Conservation (phyloP, 805 yeast genomes). For the Yamadazyma insecticola region DNA sequence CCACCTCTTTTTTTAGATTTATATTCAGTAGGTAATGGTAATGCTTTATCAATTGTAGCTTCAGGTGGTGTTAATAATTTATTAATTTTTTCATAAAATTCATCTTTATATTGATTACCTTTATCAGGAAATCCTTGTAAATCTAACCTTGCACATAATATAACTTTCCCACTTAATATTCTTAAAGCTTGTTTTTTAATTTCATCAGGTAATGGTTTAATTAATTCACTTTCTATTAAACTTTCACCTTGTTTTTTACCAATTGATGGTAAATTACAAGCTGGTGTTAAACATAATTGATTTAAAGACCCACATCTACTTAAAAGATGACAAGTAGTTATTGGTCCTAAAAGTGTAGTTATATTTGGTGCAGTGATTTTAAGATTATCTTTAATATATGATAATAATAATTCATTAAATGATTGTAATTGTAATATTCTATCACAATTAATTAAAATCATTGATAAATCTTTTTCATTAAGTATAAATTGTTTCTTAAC, state of each 20-base stretch:
- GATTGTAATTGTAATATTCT: constrained; percentile 43
- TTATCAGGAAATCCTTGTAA: constrained; percentile 48
- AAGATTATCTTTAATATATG: constrained; percentile 54
- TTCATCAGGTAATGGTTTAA: constrained; percentile 56
- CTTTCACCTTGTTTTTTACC: constrained; percentile 49
- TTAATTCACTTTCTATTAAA: constrained; percentile 54
- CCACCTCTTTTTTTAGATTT: constrained; percentile 88
- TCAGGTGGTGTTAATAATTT: constrained; percentile 79
- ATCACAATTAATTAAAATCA: constrained; percentile 43
- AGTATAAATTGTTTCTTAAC: constrained; percentile 24
- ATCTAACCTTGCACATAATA: constrained; percentile 83
- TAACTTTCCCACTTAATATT: constrained; percentile 71
- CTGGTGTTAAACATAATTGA: constrained; percentile 63
- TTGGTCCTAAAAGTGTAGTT: constrained; percentile 65
- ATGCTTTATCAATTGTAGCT: constrained; percentile 50
- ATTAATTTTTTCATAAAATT: constrained; percentile 60
- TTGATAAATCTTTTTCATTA: constrained; percentile 26
- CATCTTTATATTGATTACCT: constrained; percentile 58
- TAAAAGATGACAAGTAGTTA: constrained; percentile 68
- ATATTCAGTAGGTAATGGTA: constrained; percentile 71
- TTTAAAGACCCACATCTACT: constrained; percentile 65
- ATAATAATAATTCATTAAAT: constrained; percentile 40
- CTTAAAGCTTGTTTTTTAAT: constrained; percentile 67
- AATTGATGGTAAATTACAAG: constrained; percentile 78
- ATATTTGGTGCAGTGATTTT: constrained; percentile 74